Evolutionary conservation across 352 stramenopile genomes (phyloP), one percentile per base, ranked within the genome.

Genomic region (Phytophthora tentaculata): DNA sequence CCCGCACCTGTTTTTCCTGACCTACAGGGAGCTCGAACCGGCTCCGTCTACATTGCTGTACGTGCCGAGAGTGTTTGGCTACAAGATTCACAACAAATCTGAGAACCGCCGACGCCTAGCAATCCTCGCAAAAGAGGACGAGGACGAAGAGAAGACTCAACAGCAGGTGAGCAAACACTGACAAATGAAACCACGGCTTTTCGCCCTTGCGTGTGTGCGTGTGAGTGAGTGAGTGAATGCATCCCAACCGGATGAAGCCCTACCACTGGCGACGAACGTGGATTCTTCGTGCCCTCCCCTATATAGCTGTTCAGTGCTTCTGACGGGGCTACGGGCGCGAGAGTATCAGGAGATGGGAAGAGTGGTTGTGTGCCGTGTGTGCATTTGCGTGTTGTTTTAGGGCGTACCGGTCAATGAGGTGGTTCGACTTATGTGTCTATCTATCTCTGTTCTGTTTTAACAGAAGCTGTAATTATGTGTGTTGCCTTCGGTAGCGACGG

Each of bases 1-100:
- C 84, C 96, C 97, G 57, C 97, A 99, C 79, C 77, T 99, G 64
- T 99, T 99, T 88, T 96, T 99, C 66, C 96, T 99, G 89, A 98
- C 96, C 56, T 98, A 99, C 81, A 94, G 88, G 70, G 96, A 98
- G 73, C 67, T 96, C 51, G 86, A 95, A 57, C 88, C 88, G n/a
- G 69, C 76, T 55, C 83, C 84, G 60, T 92, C 84, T 32, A 95
- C 87, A 64, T 74, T 96, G 61, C 70, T 96, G 37, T 97, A 97
- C 58, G 89, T 97, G 43, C 92, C 92, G 43, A 84, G 90, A 26
- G 86, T 98, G 48, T 98, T 98, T 72, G 92, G 92, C 57, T 98
- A 97, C 81, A 96, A 95, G 72, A 97, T 98, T 62, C 85, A 96
- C 78, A 95, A 92, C 69, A 92, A 92, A 66, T 82, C 79, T 16